Conservation (phyloP, 257 asterid genomes). For the Phtheirospermum japonicum region DNA sequence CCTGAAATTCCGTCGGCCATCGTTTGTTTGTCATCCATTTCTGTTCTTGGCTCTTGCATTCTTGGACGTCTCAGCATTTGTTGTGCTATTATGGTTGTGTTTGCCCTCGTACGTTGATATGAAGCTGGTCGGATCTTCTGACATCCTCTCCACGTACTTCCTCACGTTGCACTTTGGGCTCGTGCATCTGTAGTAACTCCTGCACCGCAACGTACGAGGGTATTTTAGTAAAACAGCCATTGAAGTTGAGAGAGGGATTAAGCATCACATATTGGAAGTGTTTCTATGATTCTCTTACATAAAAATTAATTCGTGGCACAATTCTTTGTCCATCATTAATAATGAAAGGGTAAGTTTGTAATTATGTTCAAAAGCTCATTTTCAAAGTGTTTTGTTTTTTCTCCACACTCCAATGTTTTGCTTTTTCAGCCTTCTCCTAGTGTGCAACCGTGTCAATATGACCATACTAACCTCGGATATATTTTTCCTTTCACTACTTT, state of each 20-base stretch:
- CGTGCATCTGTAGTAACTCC: constrained; percentile 90
- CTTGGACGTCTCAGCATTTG: constrained; percentile 34
- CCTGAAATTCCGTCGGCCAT: background rate
- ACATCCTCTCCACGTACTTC: constrained; percentile 70
- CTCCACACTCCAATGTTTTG: no score
- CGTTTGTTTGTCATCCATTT: background rate
- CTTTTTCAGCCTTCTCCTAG: no score
- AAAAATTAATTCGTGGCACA: no score
- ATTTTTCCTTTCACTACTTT: constrained; percentile 76
- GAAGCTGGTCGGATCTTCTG: constrained; percentile 56
- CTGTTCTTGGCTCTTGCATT: constrained; percentile 30
- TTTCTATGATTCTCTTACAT: no score
- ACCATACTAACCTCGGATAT: constrained; percentile 62
- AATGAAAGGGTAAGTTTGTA: no score
- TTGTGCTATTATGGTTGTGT: constrained; percentile 57
- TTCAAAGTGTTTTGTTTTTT: no score
- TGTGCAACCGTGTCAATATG: no score
- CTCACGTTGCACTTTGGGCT: constrained; percentile 63
- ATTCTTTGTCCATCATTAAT: no score
- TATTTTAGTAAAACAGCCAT: no score
- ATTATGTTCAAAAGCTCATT: background rate
- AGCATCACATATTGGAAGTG: background rate
- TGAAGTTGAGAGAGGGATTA: background rate
- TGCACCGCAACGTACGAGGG: constrained; percentile 24
- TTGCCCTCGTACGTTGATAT: constrained; percentile 77